Conservation (phyloP, 1,284 basidiomycete genomes). For the Cystobasidium sp. region DNA sequence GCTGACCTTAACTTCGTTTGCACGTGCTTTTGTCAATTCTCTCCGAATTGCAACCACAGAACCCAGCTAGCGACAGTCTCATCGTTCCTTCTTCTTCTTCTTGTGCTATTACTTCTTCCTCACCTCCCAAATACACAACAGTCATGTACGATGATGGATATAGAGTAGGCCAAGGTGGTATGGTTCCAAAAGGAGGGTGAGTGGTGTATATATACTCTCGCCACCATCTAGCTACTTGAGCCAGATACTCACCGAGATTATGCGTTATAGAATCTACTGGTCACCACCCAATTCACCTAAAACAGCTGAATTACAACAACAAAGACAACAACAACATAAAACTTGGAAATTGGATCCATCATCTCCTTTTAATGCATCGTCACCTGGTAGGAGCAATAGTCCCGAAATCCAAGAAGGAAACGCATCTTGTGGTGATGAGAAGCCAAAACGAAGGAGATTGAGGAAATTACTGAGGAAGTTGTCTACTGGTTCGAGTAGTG, state of each 20-base stretch:
- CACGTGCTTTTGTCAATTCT: constrained; percentile 6
- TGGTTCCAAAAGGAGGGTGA: constrained; percentile 28
- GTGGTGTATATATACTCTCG: not conserved
- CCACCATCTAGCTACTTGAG: not conserved
- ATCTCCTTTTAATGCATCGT: no score
- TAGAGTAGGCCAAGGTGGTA: constrained; percentile 26
- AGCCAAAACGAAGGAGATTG: constrained; percentile 8
- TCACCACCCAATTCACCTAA: constrained; percentile 12
- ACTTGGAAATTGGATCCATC: constrained; percentile 4
- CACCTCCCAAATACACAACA: constrained; percentile 24
- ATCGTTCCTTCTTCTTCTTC: not conserved
- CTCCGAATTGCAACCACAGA: not conserved
- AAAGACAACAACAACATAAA: constrained; percentile 13
- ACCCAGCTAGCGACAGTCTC: constrained; percentile 2
- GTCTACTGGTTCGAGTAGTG: constrained; percentile 10
- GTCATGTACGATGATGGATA: constrained; percentile 14
- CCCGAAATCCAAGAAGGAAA: not conserved
- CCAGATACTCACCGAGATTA: not conserved
- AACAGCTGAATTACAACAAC: constrained; percentile 4
- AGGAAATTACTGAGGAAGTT: constrained; percentile 19
- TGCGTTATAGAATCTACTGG: constrained; percentile 15
- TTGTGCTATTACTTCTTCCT: not conserved
- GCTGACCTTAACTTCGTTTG: not conserved
- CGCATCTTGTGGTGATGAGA: not conserved
- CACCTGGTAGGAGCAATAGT: not conserved